These are phyloP conservation scores for Aspergillus fructus DNA, from an alignment of 2,329 filamentous ascomycete species.

Conservation along the genomic window DNA sequence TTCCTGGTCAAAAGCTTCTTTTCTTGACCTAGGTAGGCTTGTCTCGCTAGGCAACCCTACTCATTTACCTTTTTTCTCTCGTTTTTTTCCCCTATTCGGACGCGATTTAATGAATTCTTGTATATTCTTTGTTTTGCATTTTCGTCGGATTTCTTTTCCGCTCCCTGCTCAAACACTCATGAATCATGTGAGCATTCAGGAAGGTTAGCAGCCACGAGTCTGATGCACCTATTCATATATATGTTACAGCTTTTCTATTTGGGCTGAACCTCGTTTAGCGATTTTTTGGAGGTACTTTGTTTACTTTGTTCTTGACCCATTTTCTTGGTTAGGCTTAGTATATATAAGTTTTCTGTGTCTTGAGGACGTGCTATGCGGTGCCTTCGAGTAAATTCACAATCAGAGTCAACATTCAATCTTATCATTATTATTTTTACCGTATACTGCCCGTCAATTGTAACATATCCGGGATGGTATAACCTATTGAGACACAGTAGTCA, in stretches of 20 bases:
- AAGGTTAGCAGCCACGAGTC: neutral
- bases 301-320: neutral
- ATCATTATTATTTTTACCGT: neutral
- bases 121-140: neutral
- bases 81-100: neutral
- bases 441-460: neutral
- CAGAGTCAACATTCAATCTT: neutral
- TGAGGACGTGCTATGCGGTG: neutral
- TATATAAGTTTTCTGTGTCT: neutral
- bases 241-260: neutral
- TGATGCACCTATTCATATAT: constrained; percentile 1
- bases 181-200: neutral
- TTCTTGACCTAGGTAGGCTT: neutral
- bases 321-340: neutral
- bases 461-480: neutral
- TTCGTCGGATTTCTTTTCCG: neutral
- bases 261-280: neutral
- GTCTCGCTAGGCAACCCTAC: neutral
- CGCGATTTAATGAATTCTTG: neutral
- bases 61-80: neutral
- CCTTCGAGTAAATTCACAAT: neutral
- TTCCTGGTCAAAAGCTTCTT: neutral
- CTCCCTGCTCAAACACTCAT: neutral
- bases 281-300: neutral
- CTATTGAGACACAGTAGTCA: neutral